Base-by-base conservation (phyloP, 148 eudicot species). In the Rhododendron molle region DNA sequence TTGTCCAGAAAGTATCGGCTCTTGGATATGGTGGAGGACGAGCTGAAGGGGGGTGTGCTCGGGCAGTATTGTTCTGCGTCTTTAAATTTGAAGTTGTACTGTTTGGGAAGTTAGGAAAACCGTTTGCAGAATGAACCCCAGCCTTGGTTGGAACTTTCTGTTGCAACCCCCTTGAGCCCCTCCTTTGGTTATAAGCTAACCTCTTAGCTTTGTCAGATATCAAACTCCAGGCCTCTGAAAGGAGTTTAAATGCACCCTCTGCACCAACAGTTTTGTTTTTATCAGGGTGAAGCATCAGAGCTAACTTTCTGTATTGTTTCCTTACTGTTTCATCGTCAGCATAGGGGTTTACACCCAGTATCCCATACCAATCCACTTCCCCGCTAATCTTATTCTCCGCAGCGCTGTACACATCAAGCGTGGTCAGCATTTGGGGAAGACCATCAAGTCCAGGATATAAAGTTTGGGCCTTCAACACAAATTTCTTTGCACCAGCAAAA, bases 1-100 rank as follows among this genome's bases (percentile, higher is more conserved):
- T 86, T 2, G 99, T 97, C 99, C 99, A 97, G 78, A 97, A 97
- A 18, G 99, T 91, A 85, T 89, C 94, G 4, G 84, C 86, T 86
- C 90, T 92, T 81, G 85, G 89, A 87, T 86, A 49, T 83, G 88
- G 69, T 9, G 88, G 81, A 62, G 83, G 86, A 54, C 88, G 93
- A 47, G 44, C 78, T 58, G 92, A 16, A 76, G 88, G 8, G 69
- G 93, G 80, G 23, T 44, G 83, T 74, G 78, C 89, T 52, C 79
- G 85, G 56, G 78, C 81, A 78, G 85, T 76, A 88, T 46, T 86
- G 36, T 82, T 91, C 65, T 83, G 83, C 0, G 85, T 50, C 89
- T 90, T 92, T 67, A 86, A 83, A 81, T 76, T 86, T 13, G 93
- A 85, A 54, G 87, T 49, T 2, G 85, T 32, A 36, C 86, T 79